Evolutionary conservation across 495 filamentous ascomycete species (phyloP).

Genomic region (Aspergillus affinis): DNA sequence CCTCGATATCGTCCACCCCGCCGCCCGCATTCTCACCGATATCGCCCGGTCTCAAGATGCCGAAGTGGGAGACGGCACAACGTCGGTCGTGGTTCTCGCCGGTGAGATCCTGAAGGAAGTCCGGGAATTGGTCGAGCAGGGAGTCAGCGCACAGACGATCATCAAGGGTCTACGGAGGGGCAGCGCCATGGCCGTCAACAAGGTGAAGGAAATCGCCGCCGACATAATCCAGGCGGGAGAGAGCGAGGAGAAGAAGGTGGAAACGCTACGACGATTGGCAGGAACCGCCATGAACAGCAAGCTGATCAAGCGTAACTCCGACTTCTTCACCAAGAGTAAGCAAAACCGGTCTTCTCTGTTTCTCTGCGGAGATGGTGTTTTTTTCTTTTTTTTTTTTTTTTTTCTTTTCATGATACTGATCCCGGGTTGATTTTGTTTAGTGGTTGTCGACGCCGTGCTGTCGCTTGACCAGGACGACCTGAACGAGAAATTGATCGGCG

Average conservation of each 20-base stretch:
- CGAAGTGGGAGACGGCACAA: conserved; percentile 97
- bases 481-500: conserved; percentile 95
- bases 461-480: conserved; percentile 97
- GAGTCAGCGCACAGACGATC: conserved; percentile 95
- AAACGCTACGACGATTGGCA: conserved; percentile 86
- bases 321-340: conserved; percentile 96
- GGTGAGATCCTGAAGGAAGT: conserved; percentile 97
- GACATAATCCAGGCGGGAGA: conserved; percentile 56
- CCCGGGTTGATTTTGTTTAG: conserved; percentile 41
- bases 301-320: conserved; percentile 94
- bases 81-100: conserved; percentile 92
- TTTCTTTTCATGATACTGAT: conserved; percentile 18
- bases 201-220: conserved; percentile 95
- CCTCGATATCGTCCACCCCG: conserved; percentile 96
- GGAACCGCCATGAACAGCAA: conserved; percentile 99
- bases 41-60: conserved; percentile 98
- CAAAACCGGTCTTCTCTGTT: neutral
- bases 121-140: conserved; percentile 91
- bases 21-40: conserved; percentile 95
- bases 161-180: conserved; percentile 93
- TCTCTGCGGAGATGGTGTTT: conserved; percentile 2
- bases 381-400: too few relatives aligned
- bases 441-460: conserved; percentile 96
- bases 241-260: conserved; percentile 78
- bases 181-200: conserved; percentile 91